Evolutionary conservation across 257 asterid species (phyloP), one percentile per base, ranked within the genome.

Genomic region (Anisodus acutangulus): DNA sequence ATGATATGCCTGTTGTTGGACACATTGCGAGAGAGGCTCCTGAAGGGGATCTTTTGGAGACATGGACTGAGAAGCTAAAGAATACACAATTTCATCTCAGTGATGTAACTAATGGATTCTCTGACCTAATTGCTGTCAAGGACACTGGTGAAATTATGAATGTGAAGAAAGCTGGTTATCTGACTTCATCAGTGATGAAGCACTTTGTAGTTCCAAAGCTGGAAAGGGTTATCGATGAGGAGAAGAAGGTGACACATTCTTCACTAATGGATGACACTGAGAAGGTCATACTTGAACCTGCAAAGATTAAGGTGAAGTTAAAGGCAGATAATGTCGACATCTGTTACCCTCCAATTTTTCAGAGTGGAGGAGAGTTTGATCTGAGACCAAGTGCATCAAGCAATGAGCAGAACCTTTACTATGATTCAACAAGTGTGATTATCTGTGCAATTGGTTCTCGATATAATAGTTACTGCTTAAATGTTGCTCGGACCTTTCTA

Each of bases 291-390:
- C 85, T 86, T 26, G 86, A 86, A 63, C 88, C 88, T 79, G 86
- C 86, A 79, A 86, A 76, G 84, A 83, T 86, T 72, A 86, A 86
- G 83, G 88, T 86, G 86, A 86, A 86, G 86, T 84, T 86, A 13
- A 86, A 83, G 67, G 88, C 86, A 53, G 88, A 86, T 67, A 86
- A 86, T 83, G 81, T 86, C 35, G 88, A 86, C 82, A 86, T 86
- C 82, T 86, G 88, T 80, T 83, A 83, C 59, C 86, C 88, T 53
- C 88, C 88, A 51, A 86, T 86, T 82, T 86, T 86, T 79, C 88
- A 86, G 86, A 86, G 86, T 83, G 88, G 88, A n/a, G 88, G 88
- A 37, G 85, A 83, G 51, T 86, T 86, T 55, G 88, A 86, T 86
- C 83, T 86, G 63, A 86, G 58, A 83, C 85, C 88, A 78, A 86